Evolutionary conservation across 202 grass and related monocot species (phyloP), one percentile per base, ranked within the genome.

Genomic region (Panicum virgatum): DNA sequence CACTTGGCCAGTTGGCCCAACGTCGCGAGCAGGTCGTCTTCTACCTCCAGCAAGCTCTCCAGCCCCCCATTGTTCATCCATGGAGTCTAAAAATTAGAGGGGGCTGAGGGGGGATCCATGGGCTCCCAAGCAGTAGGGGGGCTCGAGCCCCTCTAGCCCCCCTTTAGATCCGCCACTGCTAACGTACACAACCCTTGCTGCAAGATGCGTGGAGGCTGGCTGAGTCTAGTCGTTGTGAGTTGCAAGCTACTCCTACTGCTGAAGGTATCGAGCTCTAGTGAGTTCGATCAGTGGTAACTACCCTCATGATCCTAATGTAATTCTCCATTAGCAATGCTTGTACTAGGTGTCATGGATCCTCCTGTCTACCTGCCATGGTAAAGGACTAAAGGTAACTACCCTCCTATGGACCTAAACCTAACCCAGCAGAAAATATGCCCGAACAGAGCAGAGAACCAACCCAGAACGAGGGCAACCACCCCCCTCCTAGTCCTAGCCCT

Each of bases 391-490:
- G n/a, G n/a, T n/a, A 71, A 51, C 69, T 27, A 72, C 45, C 16
- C 45, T 63, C 2, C 27, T 18, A 8, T 8, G 23, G 43, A 18
- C 42, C 66, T 69, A 16, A 70, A 52, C 46, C 38, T 42, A 82
- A 83, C 32, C 60, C 9, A 32, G 19, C 4, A 48, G 23, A 43
- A 60, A 48, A 78, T 18, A 34, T 6, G 25, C 3, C 37, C 37
- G 3, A 62, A 5, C 22, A 36, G 29, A 53, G 3, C 44, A 66
- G 66, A n/a, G 40, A 30, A 47, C 47, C 66, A 65, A 34, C n/a
- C 60, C 52, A 29, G 58, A 57, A 12, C n/a, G 62, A 75, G 2
- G 3, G 50, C 27, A 79, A 56, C 76, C 83, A 69, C 69, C 30
- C 6, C 29, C 30, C 12, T 46, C 10, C 20, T 14, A 43, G 38